Evolutionary conservation across 106 monocot genomes (phyloP).

Genomic region (Dendrobium catenatum): DNA sequence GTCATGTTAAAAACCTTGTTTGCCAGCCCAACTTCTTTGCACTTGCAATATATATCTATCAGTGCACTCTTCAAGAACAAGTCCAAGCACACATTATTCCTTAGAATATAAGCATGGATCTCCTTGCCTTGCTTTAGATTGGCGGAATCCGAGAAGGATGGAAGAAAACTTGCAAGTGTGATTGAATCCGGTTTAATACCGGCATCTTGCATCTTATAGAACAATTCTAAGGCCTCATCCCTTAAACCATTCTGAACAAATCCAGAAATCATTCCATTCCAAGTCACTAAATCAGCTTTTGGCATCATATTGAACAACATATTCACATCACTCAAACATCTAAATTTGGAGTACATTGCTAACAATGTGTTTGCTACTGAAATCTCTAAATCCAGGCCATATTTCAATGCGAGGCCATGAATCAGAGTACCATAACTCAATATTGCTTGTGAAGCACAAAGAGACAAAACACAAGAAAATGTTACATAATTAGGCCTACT

Average conservation of each 20-base stretch:
- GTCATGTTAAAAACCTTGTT: slow-evolving; percentile 41
- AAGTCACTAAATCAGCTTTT: slow-evolving; percentile 51
- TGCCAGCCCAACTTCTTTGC: slow-evolving; percentile 49
- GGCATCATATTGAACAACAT: slow-evolving; percentile 54
- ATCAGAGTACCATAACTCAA: slow-evolving; percentile 54
- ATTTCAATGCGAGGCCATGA: slow-evolving; percentile 51
- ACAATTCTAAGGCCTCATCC: slow-evolving; percentile 49
- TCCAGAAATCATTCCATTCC: slow-evolving; percentile 86
- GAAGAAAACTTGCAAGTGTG: slow-evolving; percentile 70
- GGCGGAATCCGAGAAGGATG: slow-evolving; percentile 52
- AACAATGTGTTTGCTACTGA: slow-evolving; percentile 77
- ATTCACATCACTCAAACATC: slow-evolving; percentile 39
- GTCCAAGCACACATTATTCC: slow-evolving; percentile 59
- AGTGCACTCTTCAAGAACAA: slow-evolving; percentile 79
- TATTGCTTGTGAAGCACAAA: slow-evolving; percentile 54
- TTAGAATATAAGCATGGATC: slow-evolving; percentile 67
- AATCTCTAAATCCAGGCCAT: slow-evolving; percentile 46
- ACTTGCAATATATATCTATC: slow-evolving; percentile 83
- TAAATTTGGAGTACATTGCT: slow-evolving; percentile 79
- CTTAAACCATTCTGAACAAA: slow-evolving; percentile 78
- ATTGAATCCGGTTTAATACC: slow-evolving; percentile 71
- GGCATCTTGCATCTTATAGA: slow-evolving; percentile 52
- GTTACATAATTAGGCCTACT: slow-evolving; percentile 45
- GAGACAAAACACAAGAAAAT: slow-evolving; percentile 47
- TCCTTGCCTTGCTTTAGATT: slow-evolving; percentile 51